These are phyloP conservation scores for Clarireedia sp. DNA, from an alignment of 2,329 filamentous ascomycete genomes.

Conservation along the genomic window DNA sequence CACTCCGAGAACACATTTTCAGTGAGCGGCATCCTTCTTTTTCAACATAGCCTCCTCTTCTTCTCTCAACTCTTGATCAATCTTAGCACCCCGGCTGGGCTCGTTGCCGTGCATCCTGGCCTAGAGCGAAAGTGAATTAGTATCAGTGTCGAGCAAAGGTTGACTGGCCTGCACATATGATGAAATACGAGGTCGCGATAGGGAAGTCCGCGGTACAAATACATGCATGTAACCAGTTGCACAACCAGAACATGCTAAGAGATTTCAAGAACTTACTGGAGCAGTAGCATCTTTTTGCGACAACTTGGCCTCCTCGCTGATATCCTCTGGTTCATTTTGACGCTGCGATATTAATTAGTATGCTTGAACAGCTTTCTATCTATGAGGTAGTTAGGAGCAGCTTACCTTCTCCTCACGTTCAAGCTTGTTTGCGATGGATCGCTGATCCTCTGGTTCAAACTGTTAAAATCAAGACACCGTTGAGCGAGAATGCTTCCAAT, in stretches of 20 bases:
- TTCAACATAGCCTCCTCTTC: slow-evolving; percentile 60
- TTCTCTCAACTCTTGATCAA: slow-evolving; percentile 59
- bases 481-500: neutral
- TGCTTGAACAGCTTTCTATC: neutral
- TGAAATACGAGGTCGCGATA: neutral
- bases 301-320: slow-evolving; percentile 21
- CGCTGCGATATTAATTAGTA: slow-evolving; percentile 17
- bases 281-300: slow-evolving; percentile 46
- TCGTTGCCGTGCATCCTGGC: slow-evolving; percentile 64
- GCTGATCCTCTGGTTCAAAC: slow-evolving; percentile 53
- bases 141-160: neutral
- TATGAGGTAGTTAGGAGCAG: neutral
- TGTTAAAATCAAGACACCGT: slow-evolving; percentile 2
- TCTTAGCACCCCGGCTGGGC: slow-evolving; percentile 62
- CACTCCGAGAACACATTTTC: neutral
- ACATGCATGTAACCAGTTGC: neutral
- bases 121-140: slow-evolving; percentile 23
- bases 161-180: neutral
- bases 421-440: slow-evolving; percentile 64
- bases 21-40: slow-evolving; percentile 44
- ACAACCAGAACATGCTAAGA: slow-evolving; percentile 8
- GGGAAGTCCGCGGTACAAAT: neutral
- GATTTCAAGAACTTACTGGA: slow-evolving; percentile 36
- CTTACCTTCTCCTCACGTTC: slow-evolving; percentile 49
- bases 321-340: slow-evolving; percentile 38